Percentiles rank a stretch among this genome's conserved stretches.
Conservation (phyloP, 352 stramenopile species). For the Pythium brachiatum region DNA sequence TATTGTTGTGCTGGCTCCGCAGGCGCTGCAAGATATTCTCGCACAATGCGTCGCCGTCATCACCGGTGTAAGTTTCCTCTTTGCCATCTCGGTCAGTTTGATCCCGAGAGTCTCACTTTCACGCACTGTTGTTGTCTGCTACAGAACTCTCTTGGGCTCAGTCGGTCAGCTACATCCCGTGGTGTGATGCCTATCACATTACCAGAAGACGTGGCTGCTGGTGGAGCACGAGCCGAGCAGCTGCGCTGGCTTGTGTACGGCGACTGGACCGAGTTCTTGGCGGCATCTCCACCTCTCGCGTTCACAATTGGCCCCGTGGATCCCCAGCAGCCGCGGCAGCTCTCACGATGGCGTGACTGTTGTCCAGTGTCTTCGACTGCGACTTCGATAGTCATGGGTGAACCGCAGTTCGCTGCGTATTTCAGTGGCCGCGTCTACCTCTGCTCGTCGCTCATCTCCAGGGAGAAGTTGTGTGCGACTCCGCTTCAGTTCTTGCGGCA, state of each 20-base stretch:
- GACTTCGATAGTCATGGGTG: conserved; percentile 27
- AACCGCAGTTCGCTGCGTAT: conserved; percentile 38
- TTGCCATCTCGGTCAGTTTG: not conserved
- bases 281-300: conserved; percentile 12
- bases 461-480: conserved; percentile 37
- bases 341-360: conserved; percentile 67
- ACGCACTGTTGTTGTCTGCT: not conserved
- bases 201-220: conserved; percentile 34
- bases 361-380: conserved; percentile 40
- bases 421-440: conserved; percentile 59
- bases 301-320: conserved; percentile 22
- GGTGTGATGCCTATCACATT: conserved; percentile 32
- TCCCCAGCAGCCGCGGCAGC: conserved; percentile 6
- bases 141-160: conserved; percentile 48
- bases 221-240: conserved; percentile 41
- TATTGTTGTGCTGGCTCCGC: conserved; percentile 42
- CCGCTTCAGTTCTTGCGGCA: conserved; percentile 48
- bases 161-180: conserved; percentile 38
- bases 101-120: not conserved
- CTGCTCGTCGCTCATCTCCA: conserved; percentile 31
- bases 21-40: conserved; percentile 46
- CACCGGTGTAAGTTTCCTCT: conserved; percentile 41
- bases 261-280: conserved; percentile 40
- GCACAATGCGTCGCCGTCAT: conserved; percentile 61
- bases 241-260: conserved; percentile 61